Percentiles rank a stretch among this genome's conserved stretches.
Evolutionary conservation across 2,329 filamentous ascomycete species (phyloP).

Genomic region (Xylariomycetidae sp.): DNA sequence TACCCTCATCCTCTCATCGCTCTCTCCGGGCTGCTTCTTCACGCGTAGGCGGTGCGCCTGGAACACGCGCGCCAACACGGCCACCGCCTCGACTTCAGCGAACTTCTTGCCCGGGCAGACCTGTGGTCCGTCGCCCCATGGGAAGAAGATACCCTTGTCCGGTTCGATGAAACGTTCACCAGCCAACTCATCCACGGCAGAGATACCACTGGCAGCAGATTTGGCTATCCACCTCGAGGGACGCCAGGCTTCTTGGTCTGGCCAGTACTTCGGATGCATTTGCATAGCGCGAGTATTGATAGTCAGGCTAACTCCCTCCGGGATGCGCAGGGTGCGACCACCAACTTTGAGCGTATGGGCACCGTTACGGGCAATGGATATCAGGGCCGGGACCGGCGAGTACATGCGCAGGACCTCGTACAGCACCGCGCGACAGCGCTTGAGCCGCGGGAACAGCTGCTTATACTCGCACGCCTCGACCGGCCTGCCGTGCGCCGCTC

Average conservation of each 20-base stretch:
- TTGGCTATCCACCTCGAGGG: conserved; percentile 10
- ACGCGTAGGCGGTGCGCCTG: conserved; percentile 7
- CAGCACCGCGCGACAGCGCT: conserved; percentile 17
- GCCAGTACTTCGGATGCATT: conserved; percentile 3
- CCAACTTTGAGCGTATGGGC: conserved; percentile 3
- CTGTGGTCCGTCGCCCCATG: conserved; percentile 16
- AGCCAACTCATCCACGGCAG: conserved; percentile 1
- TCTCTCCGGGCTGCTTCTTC: conserved; percentile 7
- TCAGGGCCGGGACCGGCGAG: conserved; percentile 3
- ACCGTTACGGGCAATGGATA: not conserved
- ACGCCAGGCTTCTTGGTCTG: conserved; percentile 10
- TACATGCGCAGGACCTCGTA: conserved; percentile 6
- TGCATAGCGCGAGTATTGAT: conserved; percentile 3
- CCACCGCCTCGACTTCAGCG: conserved; percentile 15
- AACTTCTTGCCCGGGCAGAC: conserved; percentile 18
- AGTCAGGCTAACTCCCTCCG: conserved; percentile 1
- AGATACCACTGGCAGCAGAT: not conserved
- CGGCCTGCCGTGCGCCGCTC: conserved; percentile 1
- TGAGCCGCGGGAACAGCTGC: conserved; percentile 13
- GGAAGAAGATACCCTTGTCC: conserved; percentile 10
- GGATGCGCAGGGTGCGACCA: conserved; percentile 4
- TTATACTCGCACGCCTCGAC: conserved; percentile 13
- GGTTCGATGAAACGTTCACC: conserved; percentile 7
- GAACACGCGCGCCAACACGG: conserved; percentile 14
- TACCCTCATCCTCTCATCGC: conserved; percentile 3